Evolutionary conservation across 768 basidiomycete genomes (phyloP).

Genomic region (Tulasnella sp.): DNA sequence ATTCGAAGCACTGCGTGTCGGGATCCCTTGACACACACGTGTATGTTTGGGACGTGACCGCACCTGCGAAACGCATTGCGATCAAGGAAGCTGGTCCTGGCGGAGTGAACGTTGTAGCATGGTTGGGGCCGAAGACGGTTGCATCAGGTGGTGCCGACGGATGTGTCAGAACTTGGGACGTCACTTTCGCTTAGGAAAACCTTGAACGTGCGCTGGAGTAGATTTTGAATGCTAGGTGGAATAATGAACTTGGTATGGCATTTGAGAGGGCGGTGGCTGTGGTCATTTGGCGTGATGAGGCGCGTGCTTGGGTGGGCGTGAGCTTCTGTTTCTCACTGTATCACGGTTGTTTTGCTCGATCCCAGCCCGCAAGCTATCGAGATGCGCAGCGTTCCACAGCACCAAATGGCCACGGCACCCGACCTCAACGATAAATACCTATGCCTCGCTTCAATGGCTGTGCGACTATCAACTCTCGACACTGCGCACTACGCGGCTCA

Average conservation of each 20-base stretch:
- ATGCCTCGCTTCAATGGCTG: neutral
- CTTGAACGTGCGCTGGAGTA: neutral
- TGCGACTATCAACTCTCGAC: neutral
- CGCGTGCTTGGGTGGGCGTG: neutral
- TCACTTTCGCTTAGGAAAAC: slow-evolving; percentile 36
- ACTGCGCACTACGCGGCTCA: neutral
- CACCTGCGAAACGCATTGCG: slow-evolving; percentile 69
- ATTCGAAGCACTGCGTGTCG: slow-evolving; percentile 77
- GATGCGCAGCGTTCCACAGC: slow-evolving; percentile 6
- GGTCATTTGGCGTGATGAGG: neutral
- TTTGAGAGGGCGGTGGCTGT: neutral
- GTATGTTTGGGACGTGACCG: slow-evolving; percentile 77
- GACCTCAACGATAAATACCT: neutral
- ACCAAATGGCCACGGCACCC: neutral
- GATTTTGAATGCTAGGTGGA: neutral
- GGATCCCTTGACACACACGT: slow-evolving; percentile 93
- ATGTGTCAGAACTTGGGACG: slow-evolving; percentile 70
- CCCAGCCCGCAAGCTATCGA: neutral
- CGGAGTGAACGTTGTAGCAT: slow-evolving; percentile 79
- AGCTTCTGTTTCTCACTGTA: slow-evolving; percentile 6
- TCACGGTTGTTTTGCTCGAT: neutral
- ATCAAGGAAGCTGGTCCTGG: slow-evolving; percentile 87
- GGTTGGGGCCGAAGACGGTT: slow-evolving; percentile 67
- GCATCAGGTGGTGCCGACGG: slow-evolving; percentile 81
- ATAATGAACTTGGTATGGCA: neutral